Conservation (phyloP, 2,329 filamentous ascomycete genomes). For the Westerdykella aurantiaca region DNA sequence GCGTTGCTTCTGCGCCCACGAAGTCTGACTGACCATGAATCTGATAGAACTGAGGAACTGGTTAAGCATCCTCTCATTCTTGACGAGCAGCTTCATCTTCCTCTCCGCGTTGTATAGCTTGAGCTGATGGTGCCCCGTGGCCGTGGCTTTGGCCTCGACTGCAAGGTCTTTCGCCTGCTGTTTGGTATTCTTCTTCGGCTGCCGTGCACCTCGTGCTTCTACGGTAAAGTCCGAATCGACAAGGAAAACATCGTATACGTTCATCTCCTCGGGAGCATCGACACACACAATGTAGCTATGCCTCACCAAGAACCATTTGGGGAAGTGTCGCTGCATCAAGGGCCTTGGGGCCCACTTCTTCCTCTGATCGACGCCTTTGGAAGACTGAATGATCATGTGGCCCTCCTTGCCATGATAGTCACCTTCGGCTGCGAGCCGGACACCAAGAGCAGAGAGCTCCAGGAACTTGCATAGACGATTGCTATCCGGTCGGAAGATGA, state of each 20-base stretch:
- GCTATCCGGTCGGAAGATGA: conserved; percentile 94
- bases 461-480: conserved; percentile 94
- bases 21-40: conserved; percentile 75
- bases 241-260: conserved; percentile 97
- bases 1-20: conserved; percentile 76
- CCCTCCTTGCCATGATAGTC: conserved; percentile 98
- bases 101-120: conserved; percentile 88
- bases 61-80: conserved; percentile 79
- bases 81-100: conserved; percentile 82
- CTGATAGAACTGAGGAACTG: conserved; percentile 93
- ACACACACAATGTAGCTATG: conserved; percentile 97
- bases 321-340: conserved; percentile 74
- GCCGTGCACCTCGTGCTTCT: conserved; percentile 49
- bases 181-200: conserved; percentile 48
- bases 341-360: conserved; percentile 72
- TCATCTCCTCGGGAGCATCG: conserved; percentile 98
- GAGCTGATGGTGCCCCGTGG: conserved; percentile 73
- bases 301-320: conserved; percentile 96
- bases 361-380: conserved; percentile 81
- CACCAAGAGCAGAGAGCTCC: conserved; percentile 87
- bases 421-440: conserved; percentile 87
- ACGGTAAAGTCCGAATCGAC: conserved; percentile 84
- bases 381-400: conserved; percentile 83
- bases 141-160: conserved; percentile 58
- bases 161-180: conserved; percentile 57